Evolutionary conservation across 1,284 basidiomycete genomes (phyloP), one percentile per base, ranked within the genome.

Genomic region (Cystobasidium sp.): DNA sequence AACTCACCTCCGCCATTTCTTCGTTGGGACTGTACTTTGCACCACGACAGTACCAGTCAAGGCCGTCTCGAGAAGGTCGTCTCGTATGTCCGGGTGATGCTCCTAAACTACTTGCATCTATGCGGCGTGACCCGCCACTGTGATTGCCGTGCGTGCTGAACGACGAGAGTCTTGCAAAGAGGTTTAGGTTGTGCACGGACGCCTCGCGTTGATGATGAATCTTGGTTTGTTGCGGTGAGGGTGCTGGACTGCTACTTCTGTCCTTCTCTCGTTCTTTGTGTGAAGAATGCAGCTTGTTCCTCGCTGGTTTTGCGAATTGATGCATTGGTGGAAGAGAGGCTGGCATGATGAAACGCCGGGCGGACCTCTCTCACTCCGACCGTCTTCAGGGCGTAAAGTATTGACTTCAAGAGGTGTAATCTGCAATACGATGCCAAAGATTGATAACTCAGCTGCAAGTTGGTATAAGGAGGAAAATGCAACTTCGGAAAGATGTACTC

Each of bases 311-410:
- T 56, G 52, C 41, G 22, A 68, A 68, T 31, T 68, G 66, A 49
- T 68, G 66, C 66, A 68, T 68, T 43, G 66, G 66, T 41, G 66
- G 53, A 52, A 68, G 66, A 59, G 66, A 66, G 64, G 64, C 64
- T 66, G 37, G 64, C 64, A 66, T 66, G 49, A 37, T 53, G 64
- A 39, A 41, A 14, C 56, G 56, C 14, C 46, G 46, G 55, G 56
- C 39, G 56, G 56, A 59, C 39, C 39, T 14, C 16, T 22, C 56
- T 6, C 39, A 59, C 39, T 59, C 39, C 56, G 37, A 22, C 37
- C 39, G 37, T 59, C 56, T 59, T 24, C 31, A 31, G 31, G 31
- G 31, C 31, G 31, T 31, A 31, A 31, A 31, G 31, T 31, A 31
- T 31, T 31, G 31, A 31, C 31, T 31, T 31, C 31, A 31, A 31